Conservation (phyloP, 257 asterid genomes). For the Misopates orontium region DNA sequence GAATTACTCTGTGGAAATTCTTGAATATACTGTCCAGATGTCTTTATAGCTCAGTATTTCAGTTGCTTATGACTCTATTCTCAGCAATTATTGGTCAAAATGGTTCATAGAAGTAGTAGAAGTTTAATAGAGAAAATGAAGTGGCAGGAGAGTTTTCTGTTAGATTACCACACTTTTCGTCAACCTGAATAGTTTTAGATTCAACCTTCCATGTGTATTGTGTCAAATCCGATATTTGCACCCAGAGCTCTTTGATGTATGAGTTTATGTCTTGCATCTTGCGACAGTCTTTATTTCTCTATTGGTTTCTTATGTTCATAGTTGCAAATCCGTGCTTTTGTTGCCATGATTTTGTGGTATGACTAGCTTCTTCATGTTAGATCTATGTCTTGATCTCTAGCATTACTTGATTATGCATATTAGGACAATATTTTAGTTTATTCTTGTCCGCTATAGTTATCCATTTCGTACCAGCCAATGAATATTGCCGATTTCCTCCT, state of each 20-base stretch:
- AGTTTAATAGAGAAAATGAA: too few species aligned
- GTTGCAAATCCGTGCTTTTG: slow-evolving; percentile 1
- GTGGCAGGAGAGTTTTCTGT: neutral
- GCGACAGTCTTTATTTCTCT: neutral
- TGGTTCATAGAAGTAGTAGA: slow-evolving; percentile 1
- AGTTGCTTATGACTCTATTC: slow-evolving; percentile 1
- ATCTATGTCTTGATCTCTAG: too few species aligned
- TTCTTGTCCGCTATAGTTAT: neutral
- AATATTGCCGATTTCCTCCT: slow-evolving; percentile 15
- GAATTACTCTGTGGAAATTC: neutral
- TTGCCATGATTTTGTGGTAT: neutral
- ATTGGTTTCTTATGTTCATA: neutral
- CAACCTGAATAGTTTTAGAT: too few species aligned
- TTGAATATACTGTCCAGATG: neutral
- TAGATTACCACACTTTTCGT: neutral
- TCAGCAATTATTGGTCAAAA: neutral
- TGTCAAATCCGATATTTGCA: too few species aligned
- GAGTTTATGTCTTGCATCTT: neutral
- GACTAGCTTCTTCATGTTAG: too few species aligned
- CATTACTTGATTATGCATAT: slow-evolving; percentile 1
- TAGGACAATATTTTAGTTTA: neutral
- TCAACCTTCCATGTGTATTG: neutral
- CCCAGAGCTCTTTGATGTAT: too few species aligned
- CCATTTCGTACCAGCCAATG: neutral
- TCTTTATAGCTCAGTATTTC: neutral